phyloP scores from a whole-genome alignment of 768 basidiomycete species.

The Dentipellis sp. region DNA sequence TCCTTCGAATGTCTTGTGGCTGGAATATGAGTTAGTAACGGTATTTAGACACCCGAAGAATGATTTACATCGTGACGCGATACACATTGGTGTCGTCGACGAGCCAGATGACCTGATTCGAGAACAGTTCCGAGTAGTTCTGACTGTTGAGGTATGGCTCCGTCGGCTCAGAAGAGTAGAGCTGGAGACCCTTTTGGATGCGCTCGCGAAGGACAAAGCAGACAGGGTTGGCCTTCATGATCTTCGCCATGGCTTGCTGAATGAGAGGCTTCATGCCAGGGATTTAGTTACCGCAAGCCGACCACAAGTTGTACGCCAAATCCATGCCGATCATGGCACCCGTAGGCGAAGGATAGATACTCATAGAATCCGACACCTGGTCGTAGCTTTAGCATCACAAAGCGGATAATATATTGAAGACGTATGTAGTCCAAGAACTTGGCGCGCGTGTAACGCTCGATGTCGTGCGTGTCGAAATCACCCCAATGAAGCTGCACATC shows the following conservation, averaged over 20 bases:
- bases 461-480: conserved; percentile 98
- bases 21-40: conserved; percentile 16
- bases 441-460: conserved; percentile 96
- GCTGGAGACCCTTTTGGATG: conserved; percentile 94
- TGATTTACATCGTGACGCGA: conserved; percentile 78
- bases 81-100: conserved; percentile 99
- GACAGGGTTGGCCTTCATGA: conserved; percentile 99
- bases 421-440: conserved; percentile 97
- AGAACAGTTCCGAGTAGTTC: conserved; percentile 45
- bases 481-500: conserved; percentile 95
- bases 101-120: conserved; percentile 99
- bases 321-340: conserved; percentile 99
- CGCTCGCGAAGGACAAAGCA: conserved; percentile 96
- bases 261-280: conserved; percentile 97
- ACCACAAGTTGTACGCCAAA: conserved; percentile 96
- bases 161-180: conserved; percentile 98
- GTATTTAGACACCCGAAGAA: neutral
- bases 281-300: conserved; percentile 99
- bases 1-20: conserved; percentile 99
- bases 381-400: neutral
- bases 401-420: conserved; percentile 3
- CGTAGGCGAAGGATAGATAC: conserved; percentile 97
- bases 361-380: conserved; percentile 92
- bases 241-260: conserved; percentile 98
- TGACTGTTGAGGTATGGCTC: conserved; percentile 99